These are phyloP conservation scores for Metschnikowia henanensis DNA, from an alignment of 805 yeast species.

Conservation along the genomic window DNA sequence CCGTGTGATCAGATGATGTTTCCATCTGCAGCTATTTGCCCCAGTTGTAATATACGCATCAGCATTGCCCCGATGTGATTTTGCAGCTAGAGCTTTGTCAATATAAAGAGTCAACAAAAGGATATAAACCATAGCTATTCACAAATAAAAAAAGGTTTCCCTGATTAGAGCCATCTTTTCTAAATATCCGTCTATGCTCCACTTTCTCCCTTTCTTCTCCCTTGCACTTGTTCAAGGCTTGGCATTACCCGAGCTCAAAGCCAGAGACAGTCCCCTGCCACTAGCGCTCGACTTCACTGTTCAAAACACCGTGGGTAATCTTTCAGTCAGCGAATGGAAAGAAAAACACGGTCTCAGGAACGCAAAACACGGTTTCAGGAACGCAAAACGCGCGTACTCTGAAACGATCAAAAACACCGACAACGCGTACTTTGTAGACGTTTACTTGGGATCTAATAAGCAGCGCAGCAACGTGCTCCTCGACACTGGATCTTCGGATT, in stretches of 20 bases:
- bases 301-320: background rate
- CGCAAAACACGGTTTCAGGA: background rate
- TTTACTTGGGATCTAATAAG: conserved; percentile 16
- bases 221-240: background rate
- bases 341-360: background rate
- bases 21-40: no score
- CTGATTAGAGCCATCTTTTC: no score
- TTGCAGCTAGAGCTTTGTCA: no score
- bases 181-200: background rate
- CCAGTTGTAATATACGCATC: no score
- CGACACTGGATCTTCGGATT: conserved; percentile 46
- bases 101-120: no score
- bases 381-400: background rate
- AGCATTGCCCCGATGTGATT: no score
- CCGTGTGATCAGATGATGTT: no score
- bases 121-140: no score
- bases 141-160: no score
- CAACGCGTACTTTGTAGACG: conserved; percentile 12
- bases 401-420: conserved; percentile 3
- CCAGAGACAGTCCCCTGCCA: background rate
- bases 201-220: background rate
- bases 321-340: background rate
- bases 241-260: background rate
- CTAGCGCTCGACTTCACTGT: conserved; percentile 11
- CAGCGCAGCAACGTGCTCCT: conserved; percentile 30